Conservation (phyloP, 495 filamentous ascomycete genomes). For the Penicillium roqueforti region DNA sequence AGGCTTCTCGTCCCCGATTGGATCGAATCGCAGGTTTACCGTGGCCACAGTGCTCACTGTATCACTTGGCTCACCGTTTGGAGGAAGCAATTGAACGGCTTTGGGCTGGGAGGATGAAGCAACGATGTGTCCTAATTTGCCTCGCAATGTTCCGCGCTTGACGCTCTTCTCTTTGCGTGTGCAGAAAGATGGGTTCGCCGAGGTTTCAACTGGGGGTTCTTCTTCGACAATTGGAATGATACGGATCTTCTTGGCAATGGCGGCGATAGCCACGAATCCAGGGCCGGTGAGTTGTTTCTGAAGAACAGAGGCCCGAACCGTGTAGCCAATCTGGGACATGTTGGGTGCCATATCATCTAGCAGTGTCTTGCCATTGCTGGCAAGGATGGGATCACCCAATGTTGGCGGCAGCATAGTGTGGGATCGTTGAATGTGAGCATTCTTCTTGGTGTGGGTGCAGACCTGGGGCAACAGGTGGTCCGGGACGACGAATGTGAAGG, state of each 20-base stretch:
- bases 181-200: conserved; percentile 56
- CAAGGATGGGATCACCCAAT: conserved; percentile 62
- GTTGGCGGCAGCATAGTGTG: conserved; percentile 80
- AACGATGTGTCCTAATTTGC: conserved; percentile 68
- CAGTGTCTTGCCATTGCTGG: conserved; percentile 45
- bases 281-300: conserved; percentile 20
- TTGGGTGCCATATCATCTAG: conserved; percentile 80
- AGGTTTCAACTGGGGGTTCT: conserved; percentile 68
- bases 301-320: conserved; percentile 56
- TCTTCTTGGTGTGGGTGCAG: conserved; percentile 55
- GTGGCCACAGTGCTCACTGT: conserved; percentile 58
- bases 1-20: conserved; percentile 54
- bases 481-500: conserved; percentile 87
- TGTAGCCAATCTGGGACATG: conserved; percentile 75
- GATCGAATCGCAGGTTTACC: conserved; percentile 71
- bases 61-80: conserved; percentile 33
- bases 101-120: conserved; percentile 71
- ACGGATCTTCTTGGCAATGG: conserved; percentile 59
- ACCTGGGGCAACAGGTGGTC: conserved; percentile 59
- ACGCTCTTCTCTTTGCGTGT: conserved; percentile 72
- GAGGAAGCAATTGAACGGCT: conserved; percentile 56
- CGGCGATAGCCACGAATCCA: conserved; percentile 42
- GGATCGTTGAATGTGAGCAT: conserved; percentile 58
- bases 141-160: conserved; percentile 71
- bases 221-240: conserved; percentile 73